Evolutionary conservation across 192 early-diverging fungal genomes (phyloP).

Genomic region (Entomortierella chlamydospora): DNA sequence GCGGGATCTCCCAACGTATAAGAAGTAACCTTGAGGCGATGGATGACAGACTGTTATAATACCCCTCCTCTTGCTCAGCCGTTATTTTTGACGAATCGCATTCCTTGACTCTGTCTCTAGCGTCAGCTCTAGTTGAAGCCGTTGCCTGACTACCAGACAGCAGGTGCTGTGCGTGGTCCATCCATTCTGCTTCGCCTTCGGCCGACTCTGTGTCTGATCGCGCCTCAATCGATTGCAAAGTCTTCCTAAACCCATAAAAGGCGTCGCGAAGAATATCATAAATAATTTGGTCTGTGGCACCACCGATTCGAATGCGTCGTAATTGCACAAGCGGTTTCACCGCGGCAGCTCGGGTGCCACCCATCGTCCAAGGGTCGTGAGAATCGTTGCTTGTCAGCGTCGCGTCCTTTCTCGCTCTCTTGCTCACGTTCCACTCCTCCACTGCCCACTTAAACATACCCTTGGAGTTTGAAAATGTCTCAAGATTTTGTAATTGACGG

Average conservation of each 20-base stretch:
- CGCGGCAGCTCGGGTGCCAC: neutral
- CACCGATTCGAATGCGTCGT: constrained; percentile 15
- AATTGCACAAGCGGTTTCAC: constrained; percentile 8
- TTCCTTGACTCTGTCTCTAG: neutral
- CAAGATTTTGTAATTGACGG: constrained; percentile 16
- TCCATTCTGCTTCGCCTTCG: constrained; percentile 19
- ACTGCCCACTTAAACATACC: constrained; percentile 43
- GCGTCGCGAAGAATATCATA: constrained; percentile 38
- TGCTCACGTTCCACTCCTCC: constrained; percentile 25
- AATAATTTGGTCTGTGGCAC: constrained; percentile 16
- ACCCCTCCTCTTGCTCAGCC: constrained; percentile 2
- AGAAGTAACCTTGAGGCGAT: constrained; percentile 7
- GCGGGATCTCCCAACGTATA: constrained; percentile 16
- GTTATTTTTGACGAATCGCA: neutral
- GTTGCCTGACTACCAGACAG: neutral
- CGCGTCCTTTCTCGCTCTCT: neutral
- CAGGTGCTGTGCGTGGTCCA: constrained; percentile 10
- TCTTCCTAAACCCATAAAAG: constrained; percentile 30
- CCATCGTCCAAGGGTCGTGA: neutral
- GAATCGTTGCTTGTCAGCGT: neutral
- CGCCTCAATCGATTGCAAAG: constrained; percentile 15
- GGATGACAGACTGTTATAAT: constrained; percentile 8
- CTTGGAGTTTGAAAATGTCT: constrained; percentile 20
- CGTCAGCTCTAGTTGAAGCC: neutral
- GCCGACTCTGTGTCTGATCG: constrained; percentile 16